Conservation (phyloP, 2,329 filamentous ascomycete genomes). For the Emergomyces africanus region DNA sequence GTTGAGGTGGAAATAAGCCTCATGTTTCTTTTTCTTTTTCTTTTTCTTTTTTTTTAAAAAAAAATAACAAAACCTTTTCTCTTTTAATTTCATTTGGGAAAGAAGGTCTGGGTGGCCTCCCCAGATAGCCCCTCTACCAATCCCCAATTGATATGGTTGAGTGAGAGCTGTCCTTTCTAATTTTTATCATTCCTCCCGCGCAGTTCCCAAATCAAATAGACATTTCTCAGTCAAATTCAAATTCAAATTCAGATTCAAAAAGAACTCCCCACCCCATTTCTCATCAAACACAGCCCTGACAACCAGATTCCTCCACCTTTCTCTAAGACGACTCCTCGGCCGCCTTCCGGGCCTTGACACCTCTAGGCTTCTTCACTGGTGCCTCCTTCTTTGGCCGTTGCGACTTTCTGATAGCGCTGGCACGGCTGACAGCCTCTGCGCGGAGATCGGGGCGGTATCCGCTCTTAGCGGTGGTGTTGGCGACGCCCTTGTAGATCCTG, state of each 20-base stretch:
- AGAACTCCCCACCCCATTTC: neutral
- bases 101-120: neutral
- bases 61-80: too few species aligned
- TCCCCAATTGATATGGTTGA: neutral
- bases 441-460: slow-evolving; percentile 76
- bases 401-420: slow-evolving; percentile 68
- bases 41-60: too few species aligned
- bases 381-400: slow-evolving; percentile 67
- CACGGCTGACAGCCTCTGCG: slow-evolving; percentile 67
- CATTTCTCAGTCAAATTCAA: neutral
- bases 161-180: neutral
- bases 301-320: neutral
- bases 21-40: too few species aligned
- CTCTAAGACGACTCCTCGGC: slow-evolving; percentile 17
- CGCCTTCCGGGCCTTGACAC: slow-evolving; percentile 64
- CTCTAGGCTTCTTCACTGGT: slow-evolving; percentile 62
- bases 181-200: neutral
- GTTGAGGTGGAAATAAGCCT: too few species aligned
- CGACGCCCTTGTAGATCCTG: slow-evolving; percentile 82
- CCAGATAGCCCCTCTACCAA: neutral
- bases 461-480: slow-evolving; percentile 67
- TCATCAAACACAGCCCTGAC: neutral
- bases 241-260: neutral
- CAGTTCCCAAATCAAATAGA: neutral
- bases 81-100: neutral